Evolutionary conservation across 805 yeast genomes (phyloP), one percentile per base, ranked within the genome.

Genomic region (Isabelozyma heimii): DNA sequence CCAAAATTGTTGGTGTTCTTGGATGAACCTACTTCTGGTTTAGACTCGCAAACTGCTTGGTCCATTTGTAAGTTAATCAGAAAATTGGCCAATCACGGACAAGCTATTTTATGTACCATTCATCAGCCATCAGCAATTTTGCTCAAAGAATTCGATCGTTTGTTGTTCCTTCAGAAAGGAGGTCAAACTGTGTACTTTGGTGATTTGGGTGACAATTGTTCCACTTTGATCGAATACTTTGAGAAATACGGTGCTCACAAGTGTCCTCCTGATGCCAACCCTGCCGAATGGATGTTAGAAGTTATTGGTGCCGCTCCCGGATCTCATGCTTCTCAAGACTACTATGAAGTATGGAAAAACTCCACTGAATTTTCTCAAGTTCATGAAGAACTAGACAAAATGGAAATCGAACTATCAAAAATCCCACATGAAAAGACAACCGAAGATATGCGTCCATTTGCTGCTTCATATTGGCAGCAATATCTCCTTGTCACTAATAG

Each of bases 121-220:
- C 91, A 86, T 67, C 92, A 87, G 66, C 92, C 94, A 56, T 86
- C 92, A 8, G 89, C 92, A 44, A 76, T 84, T 49, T 70, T 87
- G 60, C 73, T 87, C 68, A 79, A 85, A 62, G 87, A 84, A 57
- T 87, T 88, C 61, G 94, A 88, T 61, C 78, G 89, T 58, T 71
- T 88, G 56, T 69, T 87, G 53, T 82, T 87, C 58, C 72, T 87
- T 63, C 84, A 83, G 46, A 76, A 69, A 48, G 91, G 91, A 60
- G 92, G 91, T 62, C 67, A 79, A 58, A 84, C 91, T 9, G 87
- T 84, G 35, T 87, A 86, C 67, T 86, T 85, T 63, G 92, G 91
- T 52, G 87, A 84, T 44, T 69, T 84, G 52, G 91, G 92, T 48
- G 65, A 76, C 37, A 78, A 83, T 56, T 83, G 81, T 57, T 43